Conservation (phyloP, 371 early-diverging fungal species). For the Gilbertella persicaria region DNA sequence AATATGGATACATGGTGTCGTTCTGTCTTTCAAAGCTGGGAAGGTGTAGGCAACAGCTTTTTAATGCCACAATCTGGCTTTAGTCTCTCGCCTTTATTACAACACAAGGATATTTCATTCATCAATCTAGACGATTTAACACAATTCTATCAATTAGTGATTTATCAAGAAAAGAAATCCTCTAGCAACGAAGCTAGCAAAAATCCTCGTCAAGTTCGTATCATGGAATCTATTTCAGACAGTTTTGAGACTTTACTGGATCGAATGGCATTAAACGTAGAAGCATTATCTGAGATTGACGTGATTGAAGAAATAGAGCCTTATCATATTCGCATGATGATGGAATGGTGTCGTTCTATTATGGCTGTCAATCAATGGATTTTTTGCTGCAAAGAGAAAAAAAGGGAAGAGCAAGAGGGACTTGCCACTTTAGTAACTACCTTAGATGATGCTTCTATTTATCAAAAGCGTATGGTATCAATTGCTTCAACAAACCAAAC, state of each 20-base stretch:
- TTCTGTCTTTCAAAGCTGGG: slow-evolving; percentile 49
- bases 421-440: slow-evolving; percentile 3
- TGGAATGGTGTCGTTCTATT: slow-evolving; percentile 44
- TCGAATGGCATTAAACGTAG: slow-evolving; percentile 39
- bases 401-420: slow-evolving; percentile 11
- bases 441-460: background rate
- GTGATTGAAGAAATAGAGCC: slow-evolving; percentile 17
- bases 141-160: slow-evolving; percentile 17
- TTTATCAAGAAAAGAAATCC: background rate
- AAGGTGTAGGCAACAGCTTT: slow-evolving; percentile 47
- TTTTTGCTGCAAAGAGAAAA: slow-evolving; percentile 14
- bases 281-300: slow-evolving; percentile 13
- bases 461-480: background rate
- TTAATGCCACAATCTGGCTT: background rate
- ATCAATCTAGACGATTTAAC: slow-evolving; percentile 21
- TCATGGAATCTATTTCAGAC: slow-evolving; percentile 34
- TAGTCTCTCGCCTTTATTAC: slow-evolving; percentile 1
- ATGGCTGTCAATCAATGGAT: slow-evolving; percentile 40
- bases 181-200: background rate
- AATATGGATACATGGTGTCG: slow-evolving; percentile 34
- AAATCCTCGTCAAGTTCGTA: slow-evolving; percentile 6
- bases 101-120: background rate
- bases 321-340: slow-evolving; percentile 18
- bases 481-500: slow-evolving; percentile 14
- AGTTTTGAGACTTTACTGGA: slow-evolving; percentile 45